Base-by-base conservation (phyloP, 1,139 yeast genomes). In the Candida frijolesensis region DNA sequence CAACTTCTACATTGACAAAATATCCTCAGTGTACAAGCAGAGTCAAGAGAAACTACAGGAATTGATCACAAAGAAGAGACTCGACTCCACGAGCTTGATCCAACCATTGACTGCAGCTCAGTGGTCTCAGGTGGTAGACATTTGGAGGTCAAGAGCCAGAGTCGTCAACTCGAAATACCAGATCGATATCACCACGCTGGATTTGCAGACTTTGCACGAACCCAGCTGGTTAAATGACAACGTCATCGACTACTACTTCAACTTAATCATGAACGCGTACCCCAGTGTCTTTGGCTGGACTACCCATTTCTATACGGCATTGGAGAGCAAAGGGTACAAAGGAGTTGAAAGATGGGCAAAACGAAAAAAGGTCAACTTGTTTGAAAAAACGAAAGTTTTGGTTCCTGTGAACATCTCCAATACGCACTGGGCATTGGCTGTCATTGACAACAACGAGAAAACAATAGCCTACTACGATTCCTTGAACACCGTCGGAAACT, bases 361-460 rank as follows among this genome's bases (percentile, higher is more conserved):
- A 60, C 79, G 96, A 49, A 86, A 88, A 54, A 88, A 89, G 60
- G 76, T 86, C 41, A 82, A 86, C 56, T 83, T 92, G 10, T 77
- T 83, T 7, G 76, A 80, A 38, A 71, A 87, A 56, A 86, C 85
- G 43, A 73, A 80, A 53, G 77, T 95, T 7, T 76, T 94, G 57
- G 85, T 89, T 6, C 99, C 99, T 0, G 85, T 94, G 27, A 94
- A 94, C 63, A 75, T 89, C 30, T 79, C 82, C 67, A 84, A 86
- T 50, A 81, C 94, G 1, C 99, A 94, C 66, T 94, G 99, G 99
- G 95, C 96, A 4, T 70, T 92, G 43, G 92, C 96, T 0, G 86
- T 87, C 27, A 78, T 94, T 34, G 86, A 94, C 65, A 82, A 90
- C 56, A 65, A 66, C 33, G 70, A 74, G 11, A 77, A 78, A 57